A percentile compares a stretch with the other conserved stretches of the same genome.
phyloP scores from a whole-genome alignment of 805 yeast genomes.

The Yarrowia osloensis region DNA sequence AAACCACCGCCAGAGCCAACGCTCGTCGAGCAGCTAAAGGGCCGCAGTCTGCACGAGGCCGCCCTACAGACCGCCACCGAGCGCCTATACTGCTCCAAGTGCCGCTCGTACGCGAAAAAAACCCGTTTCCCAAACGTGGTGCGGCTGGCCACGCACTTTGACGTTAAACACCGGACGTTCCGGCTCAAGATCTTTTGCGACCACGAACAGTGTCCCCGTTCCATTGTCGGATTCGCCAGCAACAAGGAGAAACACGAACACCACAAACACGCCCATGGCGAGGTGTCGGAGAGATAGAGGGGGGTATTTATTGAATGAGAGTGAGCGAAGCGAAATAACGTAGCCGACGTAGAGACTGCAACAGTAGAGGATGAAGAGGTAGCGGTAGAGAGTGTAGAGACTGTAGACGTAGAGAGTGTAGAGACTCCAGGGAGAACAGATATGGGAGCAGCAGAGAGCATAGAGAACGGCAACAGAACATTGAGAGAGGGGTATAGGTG shows the following conservation, averaged over 20 bases:
- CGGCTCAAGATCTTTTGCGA: constrained; percentile 7
- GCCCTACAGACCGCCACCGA: neutral
- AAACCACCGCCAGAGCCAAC: neutral
- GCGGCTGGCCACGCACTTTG: neutral
- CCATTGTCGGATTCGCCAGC: neutral
- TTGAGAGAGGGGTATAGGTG: too few species aligned
- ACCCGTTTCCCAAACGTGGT: neutral
- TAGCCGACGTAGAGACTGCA: too few species aligned
- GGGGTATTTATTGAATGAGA: neutral
- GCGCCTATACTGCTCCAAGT: constrained; percentile 1
- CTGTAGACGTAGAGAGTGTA: too few species aligned
- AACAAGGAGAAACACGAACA: constrained; percentile 15
- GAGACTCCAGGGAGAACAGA: too few species aligned
- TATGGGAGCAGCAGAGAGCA: too few species aligned
- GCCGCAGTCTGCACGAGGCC: neutral
- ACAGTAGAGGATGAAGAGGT: neutral
- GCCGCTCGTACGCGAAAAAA: neutral
- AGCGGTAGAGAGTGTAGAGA: too few species aligned
- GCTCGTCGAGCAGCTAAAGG: neutral
- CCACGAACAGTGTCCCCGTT: neutral
- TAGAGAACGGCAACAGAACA: too few species aligned
- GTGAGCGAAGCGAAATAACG: too few species aligned
- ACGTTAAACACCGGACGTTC: constrained; percentile 3
- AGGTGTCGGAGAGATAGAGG: neutral
- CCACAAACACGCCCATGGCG: neutral